These are phyloP conservation scores for Rhododendron henanense DNA, from an alignment of 148 eudicot genomes.

Conservation along the genomic window DNA sequence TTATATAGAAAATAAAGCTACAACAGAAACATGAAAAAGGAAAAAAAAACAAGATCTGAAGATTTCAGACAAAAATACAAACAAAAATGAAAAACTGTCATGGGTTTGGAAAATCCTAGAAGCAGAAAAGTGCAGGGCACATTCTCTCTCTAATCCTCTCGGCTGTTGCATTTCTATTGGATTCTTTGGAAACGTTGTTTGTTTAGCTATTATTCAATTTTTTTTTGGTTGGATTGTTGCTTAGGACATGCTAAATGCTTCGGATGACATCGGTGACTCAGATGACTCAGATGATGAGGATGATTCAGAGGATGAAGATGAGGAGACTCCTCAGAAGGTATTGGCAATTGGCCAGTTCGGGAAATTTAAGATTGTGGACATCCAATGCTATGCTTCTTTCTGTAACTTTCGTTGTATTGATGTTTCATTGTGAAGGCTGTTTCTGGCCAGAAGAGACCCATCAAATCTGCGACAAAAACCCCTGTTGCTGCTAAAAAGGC, in stretches of 20 bases:
- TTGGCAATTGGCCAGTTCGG: background rate
- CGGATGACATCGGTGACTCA: slow-evolving; percentile 21
- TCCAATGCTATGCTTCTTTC: background rate
- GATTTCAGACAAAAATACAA: too few species aligned
- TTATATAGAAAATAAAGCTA: background rate
- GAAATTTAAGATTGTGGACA: background rate
- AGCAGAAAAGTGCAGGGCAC: background rate
- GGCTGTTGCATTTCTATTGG: background rate
- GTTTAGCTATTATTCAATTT: background rate
- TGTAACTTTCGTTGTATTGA: background rate
- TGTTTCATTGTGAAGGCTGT: slow-evolving; percentile 22
- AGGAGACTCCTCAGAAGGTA: slow-evolving; percentile 28
- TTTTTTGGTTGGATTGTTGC: background rate
- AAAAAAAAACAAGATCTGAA: too few species aligned
- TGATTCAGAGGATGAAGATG: slow-evolving; percentile 33
- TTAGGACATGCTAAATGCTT: slow-evolving; percentile 26
- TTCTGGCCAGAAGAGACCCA: slow-evolving; percentile 39
- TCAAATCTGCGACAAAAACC: slow-evolving; percentile 35
- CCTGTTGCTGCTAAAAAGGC: slow-evolving; percentile 52
- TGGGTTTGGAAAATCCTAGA: background rate
- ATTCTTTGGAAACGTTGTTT: background rate
- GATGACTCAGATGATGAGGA: slow-evolving; percentile 32
- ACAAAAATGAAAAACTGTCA: background rate
- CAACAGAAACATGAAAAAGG: background rate
- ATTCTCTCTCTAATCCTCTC: background rate